Evolutionary conservation across 805 yeast species (phyloP), one percentile per base, ranked within the genome.

Genomic region (Wickerhamiella galacta): DNA sequence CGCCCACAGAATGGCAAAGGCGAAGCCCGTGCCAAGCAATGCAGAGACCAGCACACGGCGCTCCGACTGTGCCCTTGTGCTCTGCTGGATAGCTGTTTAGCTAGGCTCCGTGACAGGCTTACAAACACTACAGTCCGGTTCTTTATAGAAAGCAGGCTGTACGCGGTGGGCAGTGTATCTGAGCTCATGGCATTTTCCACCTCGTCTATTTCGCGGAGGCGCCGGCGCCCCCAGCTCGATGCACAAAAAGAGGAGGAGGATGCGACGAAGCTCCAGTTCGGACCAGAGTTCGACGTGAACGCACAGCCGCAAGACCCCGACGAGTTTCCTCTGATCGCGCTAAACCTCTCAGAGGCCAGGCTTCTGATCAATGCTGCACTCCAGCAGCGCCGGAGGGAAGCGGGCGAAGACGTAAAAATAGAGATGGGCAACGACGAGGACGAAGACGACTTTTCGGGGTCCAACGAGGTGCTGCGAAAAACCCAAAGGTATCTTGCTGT

Each of bases 141-240:
- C n/a, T n/a, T n/a, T n/a, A n/a, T n/a, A n/a, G n/a, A n/a, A n/a
- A n/a, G n/a, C n/a, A n/a, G n/a, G n/a, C n/a, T n/a, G n/a, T n/a
- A n/a, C n/a, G n/a, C n/a, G n/a, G n/a, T n/a, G n/a, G n/a, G n/a
- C n/a, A n/a, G n/a, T n/a, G n/a, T n/a, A n/a, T n/a, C n/a, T n/a
- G n/a, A n/a, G n/a, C n/a, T n/a, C n/a, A 82, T 83, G 95, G 83
- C 83, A 54, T 73, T 81, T 25, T 78, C 93, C 23, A 80, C 93
- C 24, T 79, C 93, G 32, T 79, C 95, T 3, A 68, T 81, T 31
- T 87, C 85, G 18, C 79, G 78, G 28, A 70, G 82, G 51, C 73
- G 93, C 60, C 70, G 93, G 55, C 70, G 74, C 32, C 61, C 64
- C 56, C 39, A 72, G 60, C 48, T 51, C 40, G 33, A 45, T 41